Base-by-base conservation (phyloP, 306 rosid genomes). In the Rosa multiflora region DNA sequence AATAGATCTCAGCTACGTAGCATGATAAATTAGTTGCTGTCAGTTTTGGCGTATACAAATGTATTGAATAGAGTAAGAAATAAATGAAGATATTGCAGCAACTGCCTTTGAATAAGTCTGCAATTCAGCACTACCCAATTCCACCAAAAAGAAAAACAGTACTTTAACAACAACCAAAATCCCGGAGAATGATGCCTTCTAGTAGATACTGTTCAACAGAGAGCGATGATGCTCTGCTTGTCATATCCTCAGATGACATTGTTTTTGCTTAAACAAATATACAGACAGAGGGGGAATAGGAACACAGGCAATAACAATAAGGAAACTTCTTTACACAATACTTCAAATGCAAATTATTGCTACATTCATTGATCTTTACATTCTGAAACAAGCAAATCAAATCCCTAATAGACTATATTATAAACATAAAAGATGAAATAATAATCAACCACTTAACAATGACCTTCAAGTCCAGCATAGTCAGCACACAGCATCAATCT, bases 401-500 rank as follows among this genome's bases (percentile, higher is more conserved):
- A 62, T 47, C 4, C n/a, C 78, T 71, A 42, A 29, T 59, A 11
- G 17, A 59, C 44, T 70, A 43, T 61, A 59, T 62, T 4, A 29
- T 15, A 51, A 61, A 62, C 48, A 63, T 32, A 46, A 7, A 44
- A 62, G 47, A 32, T 46, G 48, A 76, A 74, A 44, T 32, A 56
- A 74, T 4, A 40, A 21, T 8, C 51, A 39, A 74, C 15, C n/a
- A 20, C 12, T 23, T 13, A 39, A 17, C 13, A 26, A 53, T 23
- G 23, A 20, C 58, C 35, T 32, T 8, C 72, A 71, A n/a, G 72
- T 79, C 48, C 63, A 72, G 47, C 49, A 72, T 2, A 49, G 47
- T 53, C 70, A 37, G 67, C 74, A 55, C 62, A 53, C 67, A 4
- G 49, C 75, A 55, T 13, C n/a, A 68, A 75, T 67, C 58, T 72